A percentile compares a stretch with the other conserved stretches of the same genome.
Evolutionary conservation across 169 alveolate genomes (phyloP).

Genomic region (Cryptosporidium sp.): DNA sequence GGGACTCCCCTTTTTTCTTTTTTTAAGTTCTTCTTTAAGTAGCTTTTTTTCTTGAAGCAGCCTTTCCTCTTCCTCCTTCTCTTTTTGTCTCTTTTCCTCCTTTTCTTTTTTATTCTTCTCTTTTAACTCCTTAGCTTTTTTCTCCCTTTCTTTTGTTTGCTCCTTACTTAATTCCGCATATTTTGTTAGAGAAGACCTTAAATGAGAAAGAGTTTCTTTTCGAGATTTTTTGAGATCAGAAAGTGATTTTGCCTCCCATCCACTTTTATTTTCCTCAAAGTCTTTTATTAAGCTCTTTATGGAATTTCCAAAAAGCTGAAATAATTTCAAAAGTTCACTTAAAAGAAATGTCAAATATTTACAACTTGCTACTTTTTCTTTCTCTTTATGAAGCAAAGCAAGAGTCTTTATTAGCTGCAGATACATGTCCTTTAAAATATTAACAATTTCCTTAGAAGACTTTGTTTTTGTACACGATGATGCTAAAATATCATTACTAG

Average conservation of each 20-base stretch:
- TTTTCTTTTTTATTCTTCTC: neutral
- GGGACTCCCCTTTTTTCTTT: neutral
- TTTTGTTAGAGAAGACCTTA: neutral
- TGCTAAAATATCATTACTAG: neutral
- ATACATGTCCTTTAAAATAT: neutral
- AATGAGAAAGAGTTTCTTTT: neutral
- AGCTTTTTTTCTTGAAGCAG: neutral
- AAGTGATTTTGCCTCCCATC: neutral
- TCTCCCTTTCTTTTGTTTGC: neutral
- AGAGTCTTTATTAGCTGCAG: neutral
- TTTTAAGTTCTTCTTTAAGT: too few relatives aligned
- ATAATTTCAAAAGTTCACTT: neutral
- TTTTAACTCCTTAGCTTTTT: neutral
- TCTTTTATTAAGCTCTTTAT: neutral
- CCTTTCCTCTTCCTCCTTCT: neutral
- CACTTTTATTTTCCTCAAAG: neutral
- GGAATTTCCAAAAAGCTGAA: neutral
- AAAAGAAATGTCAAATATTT: neutral
- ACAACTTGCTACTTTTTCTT: neutral
- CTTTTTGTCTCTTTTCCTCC: neutral
- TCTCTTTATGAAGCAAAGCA: neutral
- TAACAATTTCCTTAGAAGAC: neutral
- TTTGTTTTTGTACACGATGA: neutral
- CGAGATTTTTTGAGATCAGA: neutral
- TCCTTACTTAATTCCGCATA: neutral